phyloP scores from a whole-genome alignment of 2,329 filamentous ascomycete species.

The Fusarium sulawesiense region DNA sequence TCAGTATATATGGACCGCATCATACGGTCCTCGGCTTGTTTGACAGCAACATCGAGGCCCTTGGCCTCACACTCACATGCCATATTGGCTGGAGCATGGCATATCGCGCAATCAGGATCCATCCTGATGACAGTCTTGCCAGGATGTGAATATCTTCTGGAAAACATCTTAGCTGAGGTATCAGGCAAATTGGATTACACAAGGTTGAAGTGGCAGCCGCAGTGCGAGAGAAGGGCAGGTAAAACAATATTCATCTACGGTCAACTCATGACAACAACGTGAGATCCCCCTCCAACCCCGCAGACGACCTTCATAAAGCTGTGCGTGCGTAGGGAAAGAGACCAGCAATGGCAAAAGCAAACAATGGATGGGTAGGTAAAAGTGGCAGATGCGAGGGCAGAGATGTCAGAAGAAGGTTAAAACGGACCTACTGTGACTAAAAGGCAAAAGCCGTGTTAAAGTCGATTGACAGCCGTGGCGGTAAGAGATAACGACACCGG shows the following conservation, averaged over 20 bases:
- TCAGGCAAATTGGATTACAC: slow-evolving; percentile 35
- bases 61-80: slow-evolving; percentile 75
- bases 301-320: slow-evolving; percentile 46
- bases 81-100: slow-evolving; percentile 67
- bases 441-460: slow-evolving; percentile 36
- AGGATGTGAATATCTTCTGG: slow-evolving; percentile 58
- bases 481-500: slow-evolving; percentile 46
- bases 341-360: slow-evolving; percentile 34
- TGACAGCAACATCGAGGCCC: slow-evolving; percentile 70
- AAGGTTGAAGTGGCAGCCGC: slow-evolving; percentile 20
- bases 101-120: slow-evolving; percentile 78
- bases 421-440: slow-evolving; percentile 48
- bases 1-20: slow-evolving; percentile 72
- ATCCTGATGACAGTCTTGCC: slow-evolving; percentile 68
- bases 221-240: slow-evolving; percentile 22
- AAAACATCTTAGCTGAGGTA: slow-evolving; percentile 62
- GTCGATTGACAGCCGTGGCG: slow-evolving; percentile 43
- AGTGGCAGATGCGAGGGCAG: slow-evolving; percentile 31
- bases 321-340: slow-evolving; percentile 32
- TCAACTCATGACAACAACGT: slow-evolving; percentile 45
- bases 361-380: slow-evolving; percentile 35
- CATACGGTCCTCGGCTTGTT: slow-evolving; percentile 71
- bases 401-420: slow-evolving; percentile 37
- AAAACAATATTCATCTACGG: slow-evolving; percentile 41
- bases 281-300: slow-evolving; percentile 47